Evolutionary conservation across 1,284 basidiomycete genomes (phyloP), one percentile per base, ranked within the genome.

Genomic region (Omphalotus olearius): DNA sequence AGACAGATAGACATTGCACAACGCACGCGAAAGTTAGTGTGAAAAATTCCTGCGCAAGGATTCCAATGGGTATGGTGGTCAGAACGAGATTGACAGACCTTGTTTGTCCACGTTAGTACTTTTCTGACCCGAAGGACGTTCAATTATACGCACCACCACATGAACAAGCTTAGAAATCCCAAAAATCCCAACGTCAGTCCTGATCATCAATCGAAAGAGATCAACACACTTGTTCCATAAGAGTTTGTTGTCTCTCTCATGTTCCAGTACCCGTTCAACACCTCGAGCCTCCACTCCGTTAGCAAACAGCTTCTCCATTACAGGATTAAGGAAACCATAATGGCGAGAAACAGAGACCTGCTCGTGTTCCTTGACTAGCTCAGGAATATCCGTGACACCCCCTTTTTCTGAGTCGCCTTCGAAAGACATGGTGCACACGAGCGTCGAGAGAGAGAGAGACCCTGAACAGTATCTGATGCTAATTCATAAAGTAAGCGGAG

Each of bases 61-160:
- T 69, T 4, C 83, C 83, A 20, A 83, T 74, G 0, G 82, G 80
- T 49, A 85, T 76, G 1, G 78, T 79, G 2, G 72, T 74, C 33
- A 82, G 62, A 0, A 79, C 78, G 39, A 66, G 69, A 49, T 77
- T 76, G 52, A 73, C 74, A 25, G 75, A 76, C 69, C 72, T 75
- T 38, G 47, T 35, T n/a, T 40, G 7, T 40, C 10, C 13, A 20
- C 11, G 4, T 51, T 33, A 52, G 41, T 6, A 20, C 56, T 47
- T 57, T 54, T 6, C 13, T 1, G 16, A 45, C 14, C 41, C 3
- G 16, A 39, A 1, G 33, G 49, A 33, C 2, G 30, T 20, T 44
- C 3, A 18, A 33, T 18, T 10, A n/a, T 39, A 53, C 68, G 55
- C 47, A 73, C 76, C 73, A 77, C 74, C 76, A 76, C 72, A 78